Evolutionary conservation across 176 grass and related monocot genomes (phyloP), one percentile per base, ranked within the genome.

Genomic region (Musa acuminata): DNA sequence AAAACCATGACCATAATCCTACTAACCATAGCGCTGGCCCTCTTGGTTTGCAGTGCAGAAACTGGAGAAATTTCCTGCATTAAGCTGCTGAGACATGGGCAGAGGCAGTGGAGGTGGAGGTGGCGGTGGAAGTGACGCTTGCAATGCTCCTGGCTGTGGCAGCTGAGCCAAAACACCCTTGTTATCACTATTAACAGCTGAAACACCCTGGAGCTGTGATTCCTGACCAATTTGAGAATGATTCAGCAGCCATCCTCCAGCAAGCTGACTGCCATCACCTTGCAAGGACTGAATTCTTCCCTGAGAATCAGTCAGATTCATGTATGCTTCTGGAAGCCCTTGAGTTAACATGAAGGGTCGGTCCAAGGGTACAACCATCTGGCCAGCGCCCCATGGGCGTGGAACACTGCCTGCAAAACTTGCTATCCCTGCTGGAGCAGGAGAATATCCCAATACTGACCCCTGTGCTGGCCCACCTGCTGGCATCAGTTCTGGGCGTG

Each of bases 181-280:
- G 10, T n/a, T 53, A 59, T 75, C 72, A n/a, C 17, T 59, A 5
- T 60, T 55, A 62, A 12, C 24, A 59, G 72, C 53, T 43, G 72
- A 75, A 19, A 19, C 54, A 35, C 72, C 54, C 21, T 76, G 74
- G 19, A 66, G 62, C 43, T 77, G 49, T 53, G 49, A 51, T 8
- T 64, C 60, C 75, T 77, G 58, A 26, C 60, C 60, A 52, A 65
- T 23, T 25, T 77, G 75, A 77, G 75, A 8, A 64, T 77, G 75
- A 64, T 65, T 77, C 60, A 51, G 60, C 48, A 25, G 3, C 11
- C 55, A 62, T 14, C 75, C 59, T 53, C 60, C 75, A 8, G 52
- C 13, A 17, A 74, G 20, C 51, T 74, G 72, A 57, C 53, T 20
- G 20, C 35, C 19, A 51, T 71, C 68, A 26, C 68, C 43, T 71